Conservation (phyloP, 2,329 filamentous ascomycete genomes). For the Zasmidium cellare region DNA sequence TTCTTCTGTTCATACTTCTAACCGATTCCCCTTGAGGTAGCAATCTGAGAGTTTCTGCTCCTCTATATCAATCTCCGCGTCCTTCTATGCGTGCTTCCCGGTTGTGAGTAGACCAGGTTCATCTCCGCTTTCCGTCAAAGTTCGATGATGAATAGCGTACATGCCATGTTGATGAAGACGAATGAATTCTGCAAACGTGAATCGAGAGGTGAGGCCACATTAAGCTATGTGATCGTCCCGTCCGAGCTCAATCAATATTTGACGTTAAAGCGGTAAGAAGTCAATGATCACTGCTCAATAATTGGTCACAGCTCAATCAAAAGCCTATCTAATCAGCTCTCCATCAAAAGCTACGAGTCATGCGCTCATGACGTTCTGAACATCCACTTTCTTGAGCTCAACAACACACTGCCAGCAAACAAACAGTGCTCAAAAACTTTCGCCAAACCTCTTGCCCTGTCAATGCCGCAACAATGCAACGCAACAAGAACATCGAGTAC, state of each 20-base stretch:
- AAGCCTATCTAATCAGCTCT: not conserved
- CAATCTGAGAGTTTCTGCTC: not conserved
- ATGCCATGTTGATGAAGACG: not conserved
- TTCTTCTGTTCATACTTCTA: not conserved
- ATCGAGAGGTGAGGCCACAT: not conserved
- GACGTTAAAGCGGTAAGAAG: not conserved
- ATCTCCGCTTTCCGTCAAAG: too few species aligned
- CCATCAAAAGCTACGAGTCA: not conserved
- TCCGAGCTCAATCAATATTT: not conserved
- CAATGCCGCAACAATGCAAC: constrained; percentile 35
- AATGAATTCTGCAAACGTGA: not conserved
- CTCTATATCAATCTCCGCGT: not conserved
- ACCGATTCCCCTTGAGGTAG: not conserved
- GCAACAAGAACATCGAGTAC: constrained; percentile 49
- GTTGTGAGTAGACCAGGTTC: too few species aligned
- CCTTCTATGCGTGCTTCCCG: too few species aligned
- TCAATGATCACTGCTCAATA: not conserved
- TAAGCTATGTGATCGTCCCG: not conserved
- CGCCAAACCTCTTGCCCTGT: not conserved
- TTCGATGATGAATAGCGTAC: too few species aligned
- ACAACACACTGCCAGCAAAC: not conserved
- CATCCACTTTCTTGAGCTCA: not conserved
- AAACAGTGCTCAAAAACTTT: not conserved
- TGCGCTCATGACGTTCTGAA: not conserved
- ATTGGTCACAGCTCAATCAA: not conserved